phyloP scores from a whole-genome alignment of 768 basidiomycete genomes.

The Suillus tomentosus region DNA sequence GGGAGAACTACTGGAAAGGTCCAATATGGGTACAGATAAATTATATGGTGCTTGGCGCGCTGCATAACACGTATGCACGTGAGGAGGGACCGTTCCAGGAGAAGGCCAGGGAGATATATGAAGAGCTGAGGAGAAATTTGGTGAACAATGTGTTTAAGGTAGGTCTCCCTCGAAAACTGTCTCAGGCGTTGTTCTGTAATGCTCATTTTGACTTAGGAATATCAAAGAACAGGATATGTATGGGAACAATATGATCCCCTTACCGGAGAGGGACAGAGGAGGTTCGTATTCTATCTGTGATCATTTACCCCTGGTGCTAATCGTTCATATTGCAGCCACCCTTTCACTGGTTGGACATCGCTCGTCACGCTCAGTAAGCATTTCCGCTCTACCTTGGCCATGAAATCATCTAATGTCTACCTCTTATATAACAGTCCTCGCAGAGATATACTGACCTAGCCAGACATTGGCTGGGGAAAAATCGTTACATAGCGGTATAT shows the following conservation, averaged over 20 bases:
- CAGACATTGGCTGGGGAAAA: background rate
- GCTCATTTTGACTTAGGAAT: slow-evolving; percentile 58
- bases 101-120: slow-evolving; percentile 77
- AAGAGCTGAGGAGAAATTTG: slow-evolving; percentile 76
- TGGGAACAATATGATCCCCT: slow-evolving; percentile 96
- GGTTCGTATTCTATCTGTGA: slow-evolving; percentile 47
- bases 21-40: slow-evolving; percentile 99
- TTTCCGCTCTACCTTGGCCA: background rate
- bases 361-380: slow-evolving; percentile 83
- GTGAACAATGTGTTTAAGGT: slow-evolving; percentile 82
- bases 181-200: background rate
- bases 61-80: slow-evolving; percentile 79
- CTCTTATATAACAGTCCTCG: slow-evolving; percentile 48
- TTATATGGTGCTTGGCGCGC: slow-evolving; percentile 78
- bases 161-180: slow-evolving; percentile 12
- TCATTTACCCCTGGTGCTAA: slow-evolving; percentile 13
- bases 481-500: background rate
- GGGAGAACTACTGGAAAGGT: slow-evolving; percentile 97
- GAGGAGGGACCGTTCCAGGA: slow-evolving; percentile 81
- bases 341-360: slow-evolving; percentile 97
- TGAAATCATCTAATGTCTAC: slow-evolving; percentile 8
- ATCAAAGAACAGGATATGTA: slow-evolving; percentile 88
- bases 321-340: slow-evolving; percentile 58
- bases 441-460: slow-evolving; percentile 60
- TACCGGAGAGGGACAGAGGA: slow-evolving; percentile 83